phyloP scores from a whole-genome alignment of 208 protist genomes.

The Leishmania major region DNA sequence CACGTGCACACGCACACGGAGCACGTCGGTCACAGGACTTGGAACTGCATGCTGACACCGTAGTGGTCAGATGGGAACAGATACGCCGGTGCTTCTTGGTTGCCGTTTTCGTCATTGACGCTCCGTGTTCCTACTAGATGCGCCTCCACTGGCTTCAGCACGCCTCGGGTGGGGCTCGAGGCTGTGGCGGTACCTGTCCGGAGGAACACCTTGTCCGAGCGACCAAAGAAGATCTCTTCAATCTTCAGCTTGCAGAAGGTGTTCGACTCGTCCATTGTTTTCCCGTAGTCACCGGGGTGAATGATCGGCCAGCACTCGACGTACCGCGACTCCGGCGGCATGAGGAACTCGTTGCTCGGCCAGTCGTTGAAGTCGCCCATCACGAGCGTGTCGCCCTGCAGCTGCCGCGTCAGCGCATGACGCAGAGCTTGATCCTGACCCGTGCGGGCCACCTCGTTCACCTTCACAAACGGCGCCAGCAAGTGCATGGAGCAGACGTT shows the following conservation, averaged over 20 bases:
- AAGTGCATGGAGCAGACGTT: slow-evolving; percentile 58
- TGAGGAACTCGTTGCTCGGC: slow-evolving; percentile 85
- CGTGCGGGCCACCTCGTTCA: slow-evolving; percentile 71
- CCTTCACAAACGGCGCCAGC: slow-evolving; percentile 81
- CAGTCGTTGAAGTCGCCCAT: slow-evolving; percentile 95
- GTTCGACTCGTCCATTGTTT: slow-evolving; percentile 93
- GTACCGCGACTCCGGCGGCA: slow-evolving; percentile 78
- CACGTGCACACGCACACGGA: not conserved
- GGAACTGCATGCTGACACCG: slow-evolving; percentile 80
- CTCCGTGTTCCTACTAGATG: slow-evolving; percentile 84
- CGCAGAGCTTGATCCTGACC: slow-evolving; percentile 76
- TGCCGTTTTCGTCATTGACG: slow-evolving; percentile 85
- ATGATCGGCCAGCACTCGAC: slow-evolving; percentile 85
- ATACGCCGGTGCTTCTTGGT: slow-evolving; percentile 76
- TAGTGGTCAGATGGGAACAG: slow-evolving; percentile 93
- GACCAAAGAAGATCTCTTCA: slow-evolving; percentile 91
- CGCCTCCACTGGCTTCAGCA: slow-evolving; percentile 63
- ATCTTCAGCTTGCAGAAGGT: slow-evolving; percentile 92
- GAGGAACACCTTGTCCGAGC: slow-evolving; percentile 87
- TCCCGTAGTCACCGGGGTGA: slow-evolving; percentile 63
- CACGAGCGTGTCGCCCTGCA: slow-evolving; percentile 63
- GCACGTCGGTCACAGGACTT: slow-evolving; percentile 3
- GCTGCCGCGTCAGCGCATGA: slow-evolving; percentile 47
- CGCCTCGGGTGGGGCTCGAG: not conserved
- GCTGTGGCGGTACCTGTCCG: slow-evolving; percentile 32